Percentiles rank a stretch among this genome's conserved stretches.
phyloP scores from a whole-genome alignment of 345 rosid species.

The Lepidium didymum region DNA sequence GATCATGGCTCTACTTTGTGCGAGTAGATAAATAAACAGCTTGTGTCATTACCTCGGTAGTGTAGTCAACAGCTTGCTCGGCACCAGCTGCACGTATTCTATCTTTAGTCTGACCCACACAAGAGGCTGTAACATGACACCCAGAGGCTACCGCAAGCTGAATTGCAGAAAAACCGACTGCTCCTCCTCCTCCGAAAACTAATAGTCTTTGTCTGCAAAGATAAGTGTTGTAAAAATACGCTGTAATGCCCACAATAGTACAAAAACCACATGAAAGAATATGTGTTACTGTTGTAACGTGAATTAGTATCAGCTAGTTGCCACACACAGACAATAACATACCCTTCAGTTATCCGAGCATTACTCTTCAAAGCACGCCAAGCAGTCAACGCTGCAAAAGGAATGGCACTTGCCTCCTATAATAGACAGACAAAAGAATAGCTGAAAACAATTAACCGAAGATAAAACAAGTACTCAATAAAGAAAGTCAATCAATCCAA shows the following conservation, averaged over 20 bases:
- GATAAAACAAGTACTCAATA: not conserved
- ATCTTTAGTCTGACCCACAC: slow-evolving; percentile 62
- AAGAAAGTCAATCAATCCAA: not conserved
- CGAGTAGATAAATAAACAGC: not conserved
- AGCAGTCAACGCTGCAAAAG: slow-evolving; percentile 95
- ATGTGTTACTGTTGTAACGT: not conserved
- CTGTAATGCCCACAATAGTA: not conserved
- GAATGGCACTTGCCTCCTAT: slow-evolving; percentile 90
- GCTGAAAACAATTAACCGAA: not conserved
- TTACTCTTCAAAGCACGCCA: slow-evolving; percentile 91
- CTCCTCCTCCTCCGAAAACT: slow-evolving; percentile 91
- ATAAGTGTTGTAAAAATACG: not conserved
- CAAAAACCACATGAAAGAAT: not conserved
- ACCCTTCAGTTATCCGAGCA: slow-evolving; percentile 90
- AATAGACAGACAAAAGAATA: slow-evolving; percentile 5
- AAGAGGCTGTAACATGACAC: slow-evolving; percentile 75
- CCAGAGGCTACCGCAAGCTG: slow-evolving; percentile 76
- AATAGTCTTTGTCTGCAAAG: slow-evolving; percentile 67
- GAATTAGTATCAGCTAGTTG: not conserved
- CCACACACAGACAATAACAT: slow-evolving; percentile 14
- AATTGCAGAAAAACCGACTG: slow-evolving; percentile 88
- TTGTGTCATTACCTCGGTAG: slow-evolving; percentile 47
- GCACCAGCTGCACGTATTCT: slow-evolving; percentile 69
- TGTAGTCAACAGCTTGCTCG: slow-evolving; percentile 86
- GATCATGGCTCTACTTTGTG: not conserved